Conservation (phyloP, 257 asterid species). For the Craterostigma plantagineum region DNA sequence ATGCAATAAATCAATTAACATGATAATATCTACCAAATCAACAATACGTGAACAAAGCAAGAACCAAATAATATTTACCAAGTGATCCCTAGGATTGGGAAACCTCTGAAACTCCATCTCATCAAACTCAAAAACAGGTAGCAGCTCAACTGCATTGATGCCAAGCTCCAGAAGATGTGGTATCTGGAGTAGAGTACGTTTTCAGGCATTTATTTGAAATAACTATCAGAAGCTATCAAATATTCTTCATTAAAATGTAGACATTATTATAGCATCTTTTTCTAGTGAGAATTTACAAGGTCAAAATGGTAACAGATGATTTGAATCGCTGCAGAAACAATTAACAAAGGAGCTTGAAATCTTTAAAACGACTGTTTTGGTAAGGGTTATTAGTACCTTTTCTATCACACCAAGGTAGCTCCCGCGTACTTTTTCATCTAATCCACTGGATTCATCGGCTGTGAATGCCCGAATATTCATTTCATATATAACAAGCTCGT, state of each 20-base stretch:
- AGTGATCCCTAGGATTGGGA: slow-evolving; percentile 91
- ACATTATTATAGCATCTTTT: no score
- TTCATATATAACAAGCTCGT: slow-evolving; percentile 85
- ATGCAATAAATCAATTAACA: no score
- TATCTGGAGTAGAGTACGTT: slow-evolving; percentile 35
- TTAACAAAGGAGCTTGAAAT: no score
- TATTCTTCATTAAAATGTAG: no score
- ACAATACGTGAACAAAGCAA: not conserved
- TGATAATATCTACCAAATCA: not conserved
- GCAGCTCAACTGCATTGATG: slow-evolving; percentile 73
- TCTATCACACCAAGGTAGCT: slow-evolving; percentile 92
- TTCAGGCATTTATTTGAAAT: slow-evolving; percentile 7
- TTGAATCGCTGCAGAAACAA: no score
- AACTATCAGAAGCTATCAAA: no score
- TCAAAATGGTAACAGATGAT: no score
- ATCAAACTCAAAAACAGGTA: slow-evolving; percentile 93
- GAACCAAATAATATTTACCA: slow-evolving; percentile 29
- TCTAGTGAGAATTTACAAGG: no score
- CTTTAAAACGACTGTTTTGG: not conserved
- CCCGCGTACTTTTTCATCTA: slow-evolving; percentile 57
- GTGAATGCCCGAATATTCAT: slow-evolving; percentile 93
- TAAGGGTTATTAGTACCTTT: slow-evolving; percentile 28
- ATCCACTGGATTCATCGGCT: slow-evolving; percentile 75
- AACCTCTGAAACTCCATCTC: slow-evolving; percentile 85
- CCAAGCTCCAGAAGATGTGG: slow-evolving; percentile 97